A percentile compares a stretch with the other conserved stretches of the same genome.
These are phyloP conservation scores for Colletotrichum orchidophilum DNA, from an alignment of 2,329 filamentous ascomycete genomes.

Conservation along the genomic window DNA sequence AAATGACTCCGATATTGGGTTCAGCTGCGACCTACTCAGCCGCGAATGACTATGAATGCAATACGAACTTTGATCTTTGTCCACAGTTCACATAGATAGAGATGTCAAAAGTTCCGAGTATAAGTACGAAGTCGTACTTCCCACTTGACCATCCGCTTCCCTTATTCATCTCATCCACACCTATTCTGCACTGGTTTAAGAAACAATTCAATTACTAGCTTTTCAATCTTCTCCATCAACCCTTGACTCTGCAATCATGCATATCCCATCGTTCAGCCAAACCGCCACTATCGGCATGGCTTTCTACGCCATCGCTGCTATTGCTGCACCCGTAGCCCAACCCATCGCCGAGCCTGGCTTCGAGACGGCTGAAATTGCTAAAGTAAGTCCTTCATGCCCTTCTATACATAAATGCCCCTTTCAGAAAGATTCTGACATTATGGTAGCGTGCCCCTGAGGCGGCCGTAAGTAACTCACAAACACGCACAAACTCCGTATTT, in stretches of 20 bases:
- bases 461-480: not conserved
- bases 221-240: not conserved
- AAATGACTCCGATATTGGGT: not conserved
- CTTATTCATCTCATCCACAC: conserved; percentile 6
- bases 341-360: not conserved
- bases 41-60: not conserved
- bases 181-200: not conserved
- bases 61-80: no score
- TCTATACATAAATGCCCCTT: rapidly evolving
- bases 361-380: not conserved
- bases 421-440: not conserved
- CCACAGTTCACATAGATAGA: no score
- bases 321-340: conserved; percentile 12
- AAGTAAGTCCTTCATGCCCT: not conserved
- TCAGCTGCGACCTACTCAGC: not conserved
- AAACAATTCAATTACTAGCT: not conserved
- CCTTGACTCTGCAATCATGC: not conserved
- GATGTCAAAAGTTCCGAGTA: not conserved
- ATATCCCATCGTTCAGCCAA: conserved; percentile 19
- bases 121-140: not conserved
- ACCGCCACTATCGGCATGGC: conserved; percentile 18
- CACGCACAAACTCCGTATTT: no score
- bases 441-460: conserved; percentile 9
- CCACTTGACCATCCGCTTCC: not conserved
- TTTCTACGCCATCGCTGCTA: conserved; percentile 7